A percentile compares a stretch with the other conserved stretches of the same genome.
Conservation (phyloP, 2,329 filamentous ascomycete genomes). For the Fusarium sp. region DNA sequence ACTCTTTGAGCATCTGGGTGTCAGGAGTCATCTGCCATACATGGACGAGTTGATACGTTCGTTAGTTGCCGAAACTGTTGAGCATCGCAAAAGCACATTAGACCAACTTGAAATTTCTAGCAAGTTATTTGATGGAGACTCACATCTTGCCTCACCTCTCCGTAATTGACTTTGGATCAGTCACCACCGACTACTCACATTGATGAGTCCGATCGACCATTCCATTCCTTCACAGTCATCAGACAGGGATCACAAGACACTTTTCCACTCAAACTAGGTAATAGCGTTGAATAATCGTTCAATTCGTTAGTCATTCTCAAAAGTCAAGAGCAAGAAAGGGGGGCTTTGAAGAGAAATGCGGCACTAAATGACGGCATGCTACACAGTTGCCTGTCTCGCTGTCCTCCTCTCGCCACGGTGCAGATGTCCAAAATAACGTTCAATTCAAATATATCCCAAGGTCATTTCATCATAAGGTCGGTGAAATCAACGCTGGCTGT, state of each 20-base stretch:
- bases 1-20: background rate
- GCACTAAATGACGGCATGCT: background rate
- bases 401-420: background rate
- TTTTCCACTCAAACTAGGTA: background rate
- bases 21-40: background rate
- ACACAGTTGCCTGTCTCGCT: background rate
- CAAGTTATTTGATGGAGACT: background rate
- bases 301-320: background rate
- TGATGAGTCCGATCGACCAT: background rate
- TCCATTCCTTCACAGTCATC: background rate
- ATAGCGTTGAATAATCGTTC: background rate
- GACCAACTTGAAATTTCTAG: fast-evolving
- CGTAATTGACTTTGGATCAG: too few relatives aligned
- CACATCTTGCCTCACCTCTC: background rate
- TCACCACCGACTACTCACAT: too few relatives aligned
- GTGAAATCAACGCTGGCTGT: background rate
- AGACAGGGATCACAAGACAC: background rate
- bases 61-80: background rate
- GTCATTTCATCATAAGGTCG: background rate
- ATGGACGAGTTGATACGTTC: background rate
- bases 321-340: too few relatives aligned
- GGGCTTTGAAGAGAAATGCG: too few relatives aligned
- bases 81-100: background rate
- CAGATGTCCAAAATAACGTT: background rate
- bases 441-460: background rate